phyloP scores from a whole-genome alignment of 306 rosid genomes.

The Lathyrus sativus region DNA sequence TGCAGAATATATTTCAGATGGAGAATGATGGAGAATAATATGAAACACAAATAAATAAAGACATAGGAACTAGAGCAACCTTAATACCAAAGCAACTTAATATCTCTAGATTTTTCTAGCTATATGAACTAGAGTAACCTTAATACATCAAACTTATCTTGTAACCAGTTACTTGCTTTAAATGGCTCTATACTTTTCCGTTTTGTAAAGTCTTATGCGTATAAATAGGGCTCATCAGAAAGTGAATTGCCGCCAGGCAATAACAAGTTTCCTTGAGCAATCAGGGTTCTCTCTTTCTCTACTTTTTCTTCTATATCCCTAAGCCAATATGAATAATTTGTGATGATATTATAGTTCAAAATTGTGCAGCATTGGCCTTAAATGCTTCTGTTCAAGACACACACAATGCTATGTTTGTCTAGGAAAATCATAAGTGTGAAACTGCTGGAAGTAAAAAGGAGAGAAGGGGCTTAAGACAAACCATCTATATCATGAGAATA shows the following conservation, averaged over 20 bases:
- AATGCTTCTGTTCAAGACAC: slow-evolving; percentile 27
- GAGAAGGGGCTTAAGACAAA: slow-evolving; percentile 4
- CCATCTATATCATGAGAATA: slow-evolving; percentile 23
- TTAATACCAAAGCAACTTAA: background rate
- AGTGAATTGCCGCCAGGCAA: background rate
- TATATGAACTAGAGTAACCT: background rate
- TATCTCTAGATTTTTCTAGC: slow-evolving; percentile 5
- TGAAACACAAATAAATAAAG: background rate
- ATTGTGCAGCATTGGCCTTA: slow-evolving; percentile 19
- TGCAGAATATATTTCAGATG: background rate
- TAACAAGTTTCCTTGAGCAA: background rate
- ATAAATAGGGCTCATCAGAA: background rate
- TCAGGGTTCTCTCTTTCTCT: background rate
- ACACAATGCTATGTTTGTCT: slow-evolving; percentile 23
- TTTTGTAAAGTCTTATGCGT: background rate
- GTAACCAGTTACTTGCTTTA: background rate
- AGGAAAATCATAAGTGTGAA: slow-evolving; percentile 24
- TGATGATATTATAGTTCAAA: background rate
- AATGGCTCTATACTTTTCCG: background rate
- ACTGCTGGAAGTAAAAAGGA: slow-evolving; percentile 19
- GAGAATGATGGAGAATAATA: background rate
- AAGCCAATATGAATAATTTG: background rate
- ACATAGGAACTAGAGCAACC: background rate
- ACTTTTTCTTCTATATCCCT: background rate
- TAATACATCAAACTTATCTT: background rate